A percentile compares a stretch with the other conserved stretches of the same genome.
phyloP scores from a whole-genome alignment of 1,284 basidiomycete genomes.

The Naganishia albida region DNA sequence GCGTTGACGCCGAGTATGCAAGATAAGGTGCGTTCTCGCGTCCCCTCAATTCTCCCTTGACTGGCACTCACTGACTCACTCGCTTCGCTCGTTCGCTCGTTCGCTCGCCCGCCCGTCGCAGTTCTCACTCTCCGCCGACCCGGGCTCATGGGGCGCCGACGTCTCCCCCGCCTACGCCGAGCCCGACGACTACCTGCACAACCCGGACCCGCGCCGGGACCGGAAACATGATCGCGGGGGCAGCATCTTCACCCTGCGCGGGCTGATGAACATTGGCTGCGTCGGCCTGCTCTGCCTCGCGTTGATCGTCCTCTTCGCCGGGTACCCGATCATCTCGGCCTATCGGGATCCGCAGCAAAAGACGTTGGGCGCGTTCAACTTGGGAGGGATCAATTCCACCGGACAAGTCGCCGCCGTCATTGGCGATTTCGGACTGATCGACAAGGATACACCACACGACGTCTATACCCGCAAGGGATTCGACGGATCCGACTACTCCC shows the following conservation, averaged over 20 bases:
- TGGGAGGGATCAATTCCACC: constrained; percentile 61
- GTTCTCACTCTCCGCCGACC: constrained; percentile 33
- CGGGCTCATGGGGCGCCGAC: constrained; percentile 32
- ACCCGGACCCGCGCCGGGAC: constrained; percentile 65
- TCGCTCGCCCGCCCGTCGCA: not conserved
- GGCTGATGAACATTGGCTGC: constrained; percentile 74
- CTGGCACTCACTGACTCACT: too few relatives aligned
- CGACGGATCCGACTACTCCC: constrained; percentile 49
- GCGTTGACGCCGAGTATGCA: constrained; percentile 15
- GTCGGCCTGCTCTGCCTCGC: constrained; percentile 64
- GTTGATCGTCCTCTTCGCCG: constrained; percentile 68
- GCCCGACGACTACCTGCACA: constrained; percentile 55
- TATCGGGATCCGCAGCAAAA: constrained; percentile 43
- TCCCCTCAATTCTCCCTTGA: too few relatives aligned
- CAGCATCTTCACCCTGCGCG: constrained; percentile 68
- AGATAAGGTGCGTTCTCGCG: constrained; percentile 5
- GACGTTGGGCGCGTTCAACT: constrained; percentile 58
- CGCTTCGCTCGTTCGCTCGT: too few relatives aligned
- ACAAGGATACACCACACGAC: constrained; percentile 66
- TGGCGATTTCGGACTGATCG: constrained; percentile 71
- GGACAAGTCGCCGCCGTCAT: constrained; percentile 66
- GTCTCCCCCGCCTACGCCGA: constrained; percentile 43
- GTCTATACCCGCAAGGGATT: constrained; percentile 43
- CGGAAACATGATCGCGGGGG: constrained; percentile 63
- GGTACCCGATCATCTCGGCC: constrained; percentile 53